Base-by-base conservation (phyloP, 805 yeast species). In the Cyberlindnera japonica region DNA sequence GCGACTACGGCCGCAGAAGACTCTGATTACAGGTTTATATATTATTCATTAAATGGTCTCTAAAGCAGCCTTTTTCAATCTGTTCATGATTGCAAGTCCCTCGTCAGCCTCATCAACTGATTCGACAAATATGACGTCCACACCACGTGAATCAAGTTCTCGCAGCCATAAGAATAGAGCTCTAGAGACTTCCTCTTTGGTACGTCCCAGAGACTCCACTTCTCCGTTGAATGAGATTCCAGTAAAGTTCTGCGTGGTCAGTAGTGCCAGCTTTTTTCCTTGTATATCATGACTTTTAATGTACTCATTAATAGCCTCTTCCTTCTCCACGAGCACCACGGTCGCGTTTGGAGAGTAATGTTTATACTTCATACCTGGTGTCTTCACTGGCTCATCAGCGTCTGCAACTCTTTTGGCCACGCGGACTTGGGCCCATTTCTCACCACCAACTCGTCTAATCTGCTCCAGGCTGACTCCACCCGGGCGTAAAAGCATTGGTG, bases 331-430 rank as follows among this genome's bases (percentile, higher is more conserved):
- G 5, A 90, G 61, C 0, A 83, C 66, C 4, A 93, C 98, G 43
- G 74, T 78, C 0, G 97, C 96, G 2, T 74, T 73, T 4, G 99
- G 99, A 0, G 96, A 85, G 60, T 93, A 93, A 61, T 93, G 99
- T 51, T 85, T 80, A 59, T 93, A 93, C 58, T 93, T 93, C 99
- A 93, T 93, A 0, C 99, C 99, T 0, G 99, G 99, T 0, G 99
- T 93, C 51, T 84, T 74, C 0, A 84, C 95, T 1, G 80, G 72
- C 48, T 87, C 97, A 15, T 80, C 84, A 1, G 63, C 62, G 6
- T 58, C 67, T 5, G 87, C 87, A 2, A 78, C 76, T 48, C 72
- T 74, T 49, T 77, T 82, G 8, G 85, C 89, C 5, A 84, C 64
- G 6, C 75, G 61, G 2, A 86, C 75, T 35, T 77, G 60, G 6